Percentiles rank a stretch among this genome's conserved stretches.
Conservation (phyloP, 2,329 filamentous ascomycete species). For the Penicillium sp. region DNA sequence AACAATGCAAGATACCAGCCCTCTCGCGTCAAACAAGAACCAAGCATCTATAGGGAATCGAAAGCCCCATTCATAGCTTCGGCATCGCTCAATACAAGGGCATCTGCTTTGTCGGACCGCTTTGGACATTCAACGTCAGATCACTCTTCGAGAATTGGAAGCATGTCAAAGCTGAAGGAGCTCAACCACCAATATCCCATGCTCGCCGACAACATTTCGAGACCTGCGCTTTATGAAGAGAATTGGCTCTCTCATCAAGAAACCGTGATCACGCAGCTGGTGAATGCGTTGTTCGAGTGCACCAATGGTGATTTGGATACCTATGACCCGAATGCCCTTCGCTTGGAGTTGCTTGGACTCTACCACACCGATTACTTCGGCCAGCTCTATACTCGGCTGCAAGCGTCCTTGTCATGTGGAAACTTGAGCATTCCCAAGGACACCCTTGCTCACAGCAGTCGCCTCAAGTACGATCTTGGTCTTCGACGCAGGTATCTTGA, state of each 20-base stretch:
- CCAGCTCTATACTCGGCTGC: constrained; percentile 53
- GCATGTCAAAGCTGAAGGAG: constrained; percentile 25
- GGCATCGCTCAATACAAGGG: constrained; percentile 9
- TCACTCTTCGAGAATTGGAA: constrained; percentile 29
- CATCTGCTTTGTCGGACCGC: constrained; percentile 11
- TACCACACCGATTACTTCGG: constrained; percentile 53
- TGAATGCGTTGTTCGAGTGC: constrained; percentile 53
- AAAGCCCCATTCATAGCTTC: not conserved
- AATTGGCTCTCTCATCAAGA: constrained; percentile 61
- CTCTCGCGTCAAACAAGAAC: not conserved
- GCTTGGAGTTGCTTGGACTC: constrained; percentile 48
- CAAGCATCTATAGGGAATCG: not conserved
- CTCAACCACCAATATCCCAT: constrained; percentile 47
- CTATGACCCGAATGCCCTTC: constrained; percentile 34
- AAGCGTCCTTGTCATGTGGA: constrained; percentile 56
- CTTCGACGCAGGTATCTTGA: constrained; percentile 54
- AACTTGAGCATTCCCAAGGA: constrained; percentile 55
- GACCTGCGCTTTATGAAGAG: constrained; percentile 59
- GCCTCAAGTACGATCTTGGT: constrained; percentile 55
- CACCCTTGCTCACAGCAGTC: constrained; percentile 42
- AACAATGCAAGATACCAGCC: constrained; percentile 6
- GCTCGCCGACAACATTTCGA: constrained; percentile 51
- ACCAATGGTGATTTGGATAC: constrained; percentile 15
- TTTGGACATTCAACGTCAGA: constrained; percentile 21
- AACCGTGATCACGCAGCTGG: constrained; percentile 55